Percentiles rank a stretch among this genome's conserved stretches.
Evolutionary conservation across 495 filamentous ascomycete species (phyloP).

Genomic region (Durotheca rogersii): DNA sequence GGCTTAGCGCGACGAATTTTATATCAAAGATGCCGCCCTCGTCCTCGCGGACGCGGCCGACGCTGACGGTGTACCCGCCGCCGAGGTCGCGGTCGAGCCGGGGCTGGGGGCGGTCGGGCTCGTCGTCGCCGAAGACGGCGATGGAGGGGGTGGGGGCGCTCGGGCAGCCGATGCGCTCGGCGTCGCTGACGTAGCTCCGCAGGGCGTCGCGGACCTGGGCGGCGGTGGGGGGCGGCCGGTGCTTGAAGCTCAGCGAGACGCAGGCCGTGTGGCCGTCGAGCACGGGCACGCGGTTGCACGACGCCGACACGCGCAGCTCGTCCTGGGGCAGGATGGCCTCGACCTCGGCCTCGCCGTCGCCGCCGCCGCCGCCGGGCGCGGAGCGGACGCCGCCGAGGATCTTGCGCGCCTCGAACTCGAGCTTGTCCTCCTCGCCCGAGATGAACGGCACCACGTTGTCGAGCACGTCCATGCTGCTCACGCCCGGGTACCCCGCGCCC

Average conservation of each 20-base stretch:
- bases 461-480: slow-evolving; percentile 68
- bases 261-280: slow-evolving; percentile 84
- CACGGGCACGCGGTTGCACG: slow-evolving; percentile 81
- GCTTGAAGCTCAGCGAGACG: slow-evolving; percentile 72
- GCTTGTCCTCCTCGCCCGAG: slow-evolving; percentile 85
- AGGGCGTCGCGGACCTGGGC: slow-evolving; percentile 70
- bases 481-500: slow-evolving; percentile 85
- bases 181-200: slow-evolving; percentile 72
- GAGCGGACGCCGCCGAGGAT: slow-evolving; percentile 72
- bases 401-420: slow-evolving; percentile 82
- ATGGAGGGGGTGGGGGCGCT: slow-evolving; percentile 75
- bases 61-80: slow-evolving; percentile 76
- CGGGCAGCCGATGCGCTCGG: slow-evolving; percentile 69
- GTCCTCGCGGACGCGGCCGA: slow-evolving; percentile 74
- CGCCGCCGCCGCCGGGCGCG: no score
- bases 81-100: slow-evolving; percentile 74
- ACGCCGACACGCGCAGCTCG: slow-evolving; percentile 67
- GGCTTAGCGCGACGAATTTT: slow-evolving; percentile 78
- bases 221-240: slow-evolving; percentile 53
- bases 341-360: slow-evolving; percentile 60
- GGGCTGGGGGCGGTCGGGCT: slow-evolving; percentile 81
- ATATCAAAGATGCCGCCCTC: slow-evolving; percentile 77
- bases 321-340: slow-evolving; percentile 66
- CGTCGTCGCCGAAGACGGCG: slow-evolving; percentile 76
- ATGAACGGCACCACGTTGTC: slow-evolving; percentile 89